Evolutionary conservation across 2,329 filamentous ascomycete species (phyloP).

Genomic region (Dryadomyces quercivorus): DNA sequence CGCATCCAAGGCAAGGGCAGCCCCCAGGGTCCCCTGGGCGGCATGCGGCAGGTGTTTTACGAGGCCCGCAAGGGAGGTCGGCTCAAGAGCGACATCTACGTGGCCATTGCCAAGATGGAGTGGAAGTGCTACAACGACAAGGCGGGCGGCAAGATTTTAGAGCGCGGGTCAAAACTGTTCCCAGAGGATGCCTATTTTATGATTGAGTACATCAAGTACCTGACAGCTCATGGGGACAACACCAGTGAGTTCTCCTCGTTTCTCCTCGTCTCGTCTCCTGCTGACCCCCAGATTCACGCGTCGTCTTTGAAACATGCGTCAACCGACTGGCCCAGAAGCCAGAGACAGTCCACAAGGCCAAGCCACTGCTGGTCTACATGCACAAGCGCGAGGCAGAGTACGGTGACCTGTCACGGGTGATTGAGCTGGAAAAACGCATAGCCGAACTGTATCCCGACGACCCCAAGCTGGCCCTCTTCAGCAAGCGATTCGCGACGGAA

Average conservation of each 20-base stretch:
- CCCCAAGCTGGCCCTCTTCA: conserved; percentile 62
- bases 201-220: conserved; percentile 88
- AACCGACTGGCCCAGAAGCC: conserved; percentile 68
- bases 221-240: conserved; percentile 83
- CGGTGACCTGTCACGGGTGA: conserved; percentile 82
- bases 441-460: conserved; percentile 85
- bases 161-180: conserved; percentile 85
- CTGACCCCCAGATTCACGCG: conserved; percentile 60
- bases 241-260: conserved; percentile 55
- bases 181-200: conserved; percentile 89
- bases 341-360: conserved; percentile 61
- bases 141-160: conserved; percentile 89
- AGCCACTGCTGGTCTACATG: conserved; percentile 80
- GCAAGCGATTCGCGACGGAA: conserved; percentile 58
- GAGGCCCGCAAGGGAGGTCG: conserved; percentile 80
- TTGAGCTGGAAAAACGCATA: conserved; percentile 87
- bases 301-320: conserved; percentile 91
- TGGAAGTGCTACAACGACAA: conserved; percentile 92
- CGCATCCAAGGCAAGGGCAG: conserved; percentile 80
- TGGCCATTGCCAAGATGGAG: conserved; percentile 84
- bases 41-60: conserved; percentile 77
- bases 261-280: background rate
- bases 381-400: conserved; percentile 93
- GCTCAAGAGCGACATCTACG: conserved; percentile 88
- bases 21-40: conserved; percentile 41